Evolutionary conservation across 2,329 filamentous ascomycete species (phyloP).

Genomic region (Exophiala calicioides): DNA sequence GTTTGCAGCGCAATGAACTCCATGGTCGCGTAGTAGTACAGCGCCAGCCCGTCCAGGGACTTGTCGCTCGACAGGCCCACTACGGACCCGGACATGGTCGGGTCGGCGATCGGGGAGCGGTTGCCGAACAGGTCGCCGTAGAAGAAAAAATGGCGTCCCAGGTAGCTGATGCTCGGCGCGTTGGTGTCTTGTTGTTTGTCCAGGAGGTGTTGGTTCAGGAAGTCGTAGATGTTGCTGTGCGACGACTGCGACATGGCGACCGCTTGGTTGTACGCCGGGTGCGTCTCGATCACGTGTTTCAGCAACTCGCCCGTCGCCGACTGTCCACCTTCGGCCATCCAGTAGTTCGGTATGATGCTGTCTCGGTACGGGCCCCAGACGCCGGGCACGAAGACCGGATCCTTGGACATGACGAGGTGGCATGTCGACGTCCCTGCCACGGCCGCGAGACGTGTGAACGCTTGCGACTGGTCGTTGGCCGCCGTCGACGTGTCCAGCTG

Average conservation of each 20-base stretch:
- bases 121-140: conserved; percentile 98
- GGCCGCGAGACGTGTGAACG: conserved; percentile 87
- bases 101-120: conserved; percentile 87
- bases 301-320: conserved; percentile 93
- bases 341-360: conserved; percentile 85
- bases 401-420: conserved; percentile 90
- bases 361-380: conserved; percentile 98
- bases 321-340: conserved; percentile 97
- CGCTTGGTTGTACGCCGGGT: conserved; percentile 83
- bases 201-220: conserved; percentile 82
- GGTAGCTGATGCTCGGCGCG: conserved; percentile 77
- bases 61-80: conserved; percentile 87
- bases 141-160: conserved; percentile 95
- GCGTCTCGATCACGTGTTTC: conserved; percentile 91
- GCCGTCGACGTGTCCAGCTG: conserved; percentile 67
- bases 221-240: conserved; percentile 90
- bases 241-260: conserved; percentile 75
- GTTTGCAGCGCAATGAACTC: conserved; percentile 98
- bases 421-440: conserved; percentile 97
- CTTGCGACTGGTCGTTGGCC: conserved; percentile 85
- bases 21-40: conserved; percentile 94
- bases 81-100: conserved; percentile 87
- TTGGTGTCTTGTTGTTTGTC: conserved; percentile 68
- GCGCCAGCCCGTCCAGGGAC: conserved; percentile 79
- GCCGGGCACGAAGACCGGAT: conserved; percentile 89